Evolutionary conservation across 2,329 filamentous ascomycete genomes (phyloP), one percentile per base, ranked within the genome.

Genomic region (Fusarium multiceps): DNA sequence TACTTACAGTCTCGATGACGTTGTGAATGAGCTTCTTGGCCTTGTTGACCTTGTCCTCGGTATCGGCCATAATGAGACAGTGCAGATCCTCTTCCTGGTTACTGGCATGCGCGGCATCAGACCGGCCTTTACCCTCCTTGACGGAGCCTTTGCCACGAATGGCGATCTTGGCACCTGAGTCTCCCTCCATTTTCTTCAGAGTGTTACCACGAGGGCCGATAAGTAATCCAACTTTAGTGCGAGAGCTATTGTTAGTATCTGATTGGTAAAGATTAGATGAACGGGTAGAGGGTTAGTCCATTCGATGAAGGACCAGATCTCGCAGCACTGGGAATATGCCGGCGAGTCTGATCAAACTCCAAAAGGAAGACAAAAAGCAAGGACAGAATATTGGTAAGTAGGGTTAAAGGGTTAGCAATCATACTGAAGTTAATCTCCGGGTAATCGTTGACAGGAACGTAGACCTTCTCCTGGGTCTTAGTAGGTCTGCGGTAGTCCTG

Each of bases 381-480:
- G 58, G 76, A 73, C 73, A 77, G 79, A 59, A 61, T 42, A 59
- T 73, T 75, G 84, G 80, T 85, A 82, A 84, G 92, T 91, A 92
- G 90, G 86, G 90, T 92, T 91, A 90, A 73, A 94, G 93, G 94
- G 93, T 97, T 97, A 97, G 94, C 91, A 94, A 96, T 95, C 95
- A 95, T 98, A 99, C 96, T 99, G 93, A 99, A 99, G 92, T 99
- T 99, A 91, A 99, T 98, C 84, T 99, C 96, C 88, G 96, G 96
- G 83, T 99, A 99, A 84, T 99, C 96, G 89, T 99, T 99, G 86
- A 99, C 96, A 81, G 96, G 96, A 82, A 99, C 96, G 82, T 99
- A 99, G 92, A 99, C 97, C 88, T 99, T 99, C 88, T 99, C 96
- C 85, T 99, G 96, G 80, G 96, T 99, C 92, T 99, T 99, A 81